Conservation (phyloP, 768 basidiomycete genomes). For the Boletus rubroflammeus region DNA sequence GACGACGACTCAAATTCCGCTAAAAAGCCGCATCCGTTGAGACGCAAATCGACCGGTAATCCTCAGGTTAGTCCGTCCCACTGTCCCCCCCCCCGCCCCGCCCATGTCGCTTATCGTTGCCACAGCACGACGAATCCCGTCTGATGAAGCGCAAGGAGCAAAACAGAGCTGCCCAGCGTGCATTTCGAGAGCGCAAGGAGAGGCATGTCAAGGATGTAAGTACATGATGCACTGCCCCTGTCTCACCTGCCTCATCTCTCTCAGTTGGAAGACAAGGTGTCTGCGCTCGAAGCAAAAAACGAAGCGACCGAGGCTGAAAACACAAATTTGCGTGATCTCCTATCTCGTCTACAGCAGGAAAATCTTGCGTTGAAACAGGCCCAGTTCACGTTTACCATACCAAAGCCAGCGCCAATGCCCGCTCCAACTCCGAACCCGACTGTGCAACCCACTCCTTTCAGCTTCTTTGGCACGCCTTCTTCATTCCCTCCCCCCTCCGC, state of each 20-base stretch:
- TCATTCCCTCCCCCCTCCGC: constrained; percentile 22
- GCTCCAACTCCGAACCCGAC: constrained; percentile 21
- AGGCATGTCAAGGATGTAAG: constrained; percentile 95
- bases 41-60: constrained; percentile 42
- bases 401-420: constrained; percentile 37
- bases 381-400: constrained; percentile 81
- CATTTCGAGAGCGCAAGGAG: constrained; percentile 96
- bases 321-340: constrained; percentile 82
- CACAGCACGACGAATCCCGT: constrained; percentile 61
- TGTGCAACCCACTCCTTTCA: constrained; percentile 20
- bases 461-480: constrained; percentile 25
- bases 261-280: constrained; percentile 89
- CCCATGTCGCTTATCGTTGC: constrained; percentile 4
- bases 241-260: constrained; percentile 5
- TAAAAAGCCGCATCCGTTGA: constrained; percentile 25
- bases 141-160: constrained; percentile 92
- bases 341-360: constrained; percentile 82
- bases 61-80: constrained; percentile 28
- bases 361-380: constrained; percentile 78
- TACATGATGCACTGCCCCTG: constrained; percentile 13
- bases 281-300: constrained; percentile 81
- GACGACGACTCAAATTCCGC: constrained; percentile 26
- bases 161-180: constrained; percentile 94
- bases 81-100: too few relatives aligned
- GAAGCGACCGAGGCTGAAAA: constrained; percentile 73